Conservation (phyloP, 1,284 basidiomycete species). For the Cutaneotrichosporon dermatis region DNA sequence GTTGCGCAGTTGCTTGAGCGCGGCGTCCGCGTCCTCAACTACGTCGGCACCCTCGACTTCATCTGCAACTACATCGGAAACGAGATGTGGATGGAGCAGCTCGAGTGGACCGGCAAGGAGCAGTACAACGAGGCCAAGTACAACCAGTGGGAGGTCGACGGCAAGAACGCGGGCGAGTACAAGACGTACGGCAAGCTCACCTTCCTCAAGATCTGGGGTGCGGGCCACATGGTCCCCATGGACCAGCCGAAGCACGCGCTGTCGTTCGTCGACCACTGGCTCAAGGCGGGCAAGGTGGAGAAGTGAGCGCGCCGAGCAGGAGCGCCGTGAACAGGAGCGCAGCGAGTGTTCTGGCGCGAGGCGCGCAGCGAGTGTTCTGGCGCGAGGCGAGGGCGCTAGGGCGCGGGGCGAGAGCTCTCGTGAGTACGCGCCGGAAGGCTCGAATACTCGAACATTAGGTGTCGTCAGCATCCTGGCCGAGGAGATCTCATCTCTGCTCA, state of each 20-base stretch:
- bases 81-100: constrained; percentile 58
- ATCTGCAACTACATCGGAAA: constrained; percentile 68
- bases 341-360: no score
- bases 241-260: constrained; percentile 48
- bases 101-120: constrained; percentile 62
- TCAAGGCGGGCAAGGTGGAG: constrained; percentile 26
- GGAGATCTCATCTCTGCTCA: no score
- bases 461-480: no score
- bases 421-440: no score
- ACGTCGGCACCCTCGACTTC: constrained; percentile 58
- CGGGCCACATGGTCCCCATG: constrained; percentile 50
- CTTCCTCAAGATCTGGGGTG: constrained; percentile 36
- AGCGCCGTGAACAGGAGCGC: no score
- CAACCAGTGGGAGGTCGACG: constrained; percentile 54
- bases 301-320: neutral
- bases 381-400: no score
- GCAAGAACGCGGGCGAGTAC: constrained; percentile 54
- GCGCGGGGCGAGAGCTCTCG: no score
- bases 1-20: constrained; percentile 69
- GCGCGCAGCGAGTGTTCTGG: no score
- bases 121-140: constrained; percentile 51
- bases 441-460: no score
- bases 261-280: constrained; percentile 47
- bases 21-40: constrained; percentile 63
- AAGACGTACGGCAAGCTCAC: constrained; percentile 60